Conservation (phyloP, 495 filamentous ascomycete species). For the Neurospora sp. region DNA sequence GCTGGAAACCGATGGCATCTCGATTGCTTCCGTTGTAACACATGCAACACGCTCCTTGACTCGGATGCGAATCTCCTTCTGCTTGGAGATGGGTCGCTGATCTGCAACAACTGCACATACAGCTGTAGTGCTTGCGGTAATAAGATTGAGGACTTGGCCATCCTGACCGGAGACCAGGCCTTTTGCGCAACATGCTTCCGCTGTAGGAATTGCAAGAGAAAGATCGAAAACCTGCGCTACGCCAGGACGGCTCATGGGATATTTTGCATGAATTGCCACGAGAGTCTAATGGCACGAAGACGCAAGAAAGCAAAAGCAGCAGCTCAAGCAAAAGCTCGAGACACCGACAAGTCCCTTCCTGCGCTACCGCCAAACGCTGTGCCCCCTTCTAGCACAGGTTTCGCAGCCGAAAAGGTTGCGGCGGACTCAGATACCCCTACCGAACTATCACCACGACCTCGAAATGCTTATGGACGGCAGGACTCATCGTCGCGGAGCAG, state of each 20-base stretch:
- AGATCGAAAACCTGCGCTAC: slow-evolving; percentile 98
- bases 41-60: slow-evolving; percentile 88
- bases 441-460: slow-evolving; percentile 59
- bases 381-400: slow-evolving; percentile 38
- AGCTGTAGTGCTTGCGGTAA: slow-evolving; percentile 95
- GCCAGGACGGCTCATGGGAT: slow-evolving; percentile 96
- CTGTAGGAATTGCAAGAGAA: slow-evolving; percentile 94
- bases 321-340: slow-evolving; percentile 48
- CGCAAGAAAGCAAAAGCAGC: slow-evolving; percentile 75
- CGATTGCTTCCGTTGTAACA: slow-evolving; percentile 98
- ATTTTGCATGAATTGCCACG: slow-evolving; percentile 99
- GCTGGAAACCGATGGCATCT: slow-evolving; percentile 99
- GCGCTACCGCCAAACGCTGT: slow-evolving; percentile 74
- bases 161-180: slow-evolving; percentile 96
- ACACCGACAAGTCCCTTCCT: slow-evolving; percentile 85
- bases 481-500: slow-evolving; percentile 41
- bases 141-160: slow-evolving; percentile 98
- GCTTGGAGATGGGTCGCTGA: slow-evolving; percentile 93
- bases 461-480: slow-evolving; percentile 36
- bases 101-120: slow-evolving; percentile 99
- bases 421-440: slow-evolving; percentile 67
- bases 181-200: slow-evolving; percentile 96
- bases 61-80: slow-evolving; percentile 96
- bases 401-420: slow-evolving; percentile 57
- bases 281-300: slow-evolving; percentile 92